Conservation (phyloP, 1,284 basidiomycete species). For the Grifola frondosa region DNA sequence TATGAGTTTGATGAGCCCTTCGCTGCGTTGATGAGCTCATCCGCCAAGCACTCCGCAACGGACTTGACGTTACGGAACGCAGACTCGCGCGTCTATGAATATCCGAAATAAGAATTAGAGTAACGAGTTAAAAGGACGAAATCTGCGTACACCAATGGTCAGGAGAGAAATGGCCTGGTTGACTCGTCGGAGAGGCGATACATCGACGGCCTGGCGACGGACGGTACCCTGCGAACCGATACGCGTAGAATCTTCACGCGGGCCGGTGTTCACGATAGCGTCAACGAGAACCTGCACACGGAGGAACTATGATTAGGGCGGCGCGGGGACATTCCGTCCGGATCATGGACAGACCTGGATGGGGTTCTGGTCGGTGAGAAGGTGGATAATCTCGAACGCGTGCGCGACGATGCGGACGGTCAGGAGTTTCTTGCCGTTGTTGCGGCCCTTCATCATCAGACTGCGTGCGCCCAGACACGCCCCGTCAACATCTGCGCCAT, state of each 20-base stretch:
- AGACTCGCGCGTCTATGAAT: slow-evolving; percentile 88
- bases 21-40: slow-evolving; percentile 99
- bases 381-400: slow-evolving; percentile 99
- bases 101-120: slow-evolving; percentile 3
- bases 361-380: slow-evolving; percentile 99
- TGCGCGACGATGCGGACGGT: slow-evolving; percentile 99
- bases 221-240: slow-evolving; percentile 99
- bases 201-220: slow-evolving; percentile 99
- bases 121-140: background rate
- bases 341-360: slow-evolving; percentile 78
- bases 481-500: background rate
- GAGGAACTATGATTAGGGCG: too few relatives aligned
- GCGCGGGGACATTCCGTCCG: too few relatives aligned
- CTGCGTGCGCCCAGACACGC: slow-evolving; percentile 39
- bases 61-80: slow-evolving; percentile 99
- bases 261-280: slow-evolving; percentile 99
- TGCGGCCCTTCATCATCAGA: slow-evolving; percentile 99
- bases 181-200: slow-evolving; percentile 96
- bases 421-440: slow-evolving; percentile 99
- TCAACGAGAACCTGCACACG: slow-evolving; percentile 83
- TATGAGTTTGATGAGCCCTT: slow-evolving; percentile 99
- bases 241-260: slow-evolving; percentile 99
- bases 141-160: slow-evolving; percentile 87
- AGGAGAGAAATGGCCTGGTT: slow-evolving; percentile 97
- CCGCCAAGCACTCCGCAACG: slow-evolving; percentile 97